Conservation (phyloP, 2,329 filamentous ascomycete species). For the Stachybotrys elegans region DNA sequence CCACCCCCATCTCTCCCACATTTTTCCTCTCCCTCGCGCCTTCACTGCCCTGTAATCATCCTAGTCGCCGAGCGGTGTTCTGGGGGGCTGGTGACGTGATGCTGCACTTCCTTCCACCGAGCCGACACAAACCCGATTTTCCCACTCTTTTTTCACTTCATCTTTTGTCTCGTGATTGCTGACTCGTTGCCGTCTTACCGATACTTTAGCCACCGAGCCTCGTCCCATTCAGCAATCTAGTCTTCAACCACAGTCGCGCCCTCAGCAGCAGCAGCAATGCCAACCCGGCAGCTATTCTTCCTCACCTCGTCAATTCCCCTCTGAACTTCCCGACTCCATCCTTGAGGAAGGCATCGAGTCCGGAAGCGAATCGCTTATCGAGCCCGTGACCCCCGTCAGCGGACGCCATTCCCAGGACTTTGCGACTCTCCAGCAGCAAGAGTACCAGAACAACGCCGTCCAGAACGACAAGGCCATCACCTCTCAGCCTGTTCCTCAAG, state of each 20-base stretch:
- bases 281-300: constrained; percentile 26
- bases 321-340: constrained; percentile 48
- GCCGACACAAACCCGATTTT: not conserved
- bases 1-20: not conserved
- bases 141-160: not conserved
- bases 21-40: not conserved
- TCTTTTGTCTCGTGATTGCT: not conserved
- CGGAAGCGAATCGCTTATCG: constrained; percentile 53
- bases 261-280: constrained; percentile 3
- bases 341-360: constrained; percentile 55
- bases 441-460: constrained; percentile 24
- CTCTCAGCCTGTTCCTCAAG: constrained; percentile 4
- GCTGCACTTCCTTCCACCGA: not conserved
- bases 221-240: not conserved
- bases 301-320: constrained; percentile 42
- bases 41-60: too few species aligned
- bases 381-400: constrained; percentile 58
- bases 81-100: not conserved
- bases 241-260: not conserved
- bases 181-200: too few species aligned
- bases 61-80: too few species aligned
- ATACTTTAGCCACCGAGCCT: not conserved
- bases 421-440: constrained; percentile 34
- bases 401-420: constrained; percentile 52
- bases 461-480: constrained; percentile 17